Conservation (phyloP, 2,329 filamentous ascomycete genomes). For the Fusarium cicatricum region DNA sequence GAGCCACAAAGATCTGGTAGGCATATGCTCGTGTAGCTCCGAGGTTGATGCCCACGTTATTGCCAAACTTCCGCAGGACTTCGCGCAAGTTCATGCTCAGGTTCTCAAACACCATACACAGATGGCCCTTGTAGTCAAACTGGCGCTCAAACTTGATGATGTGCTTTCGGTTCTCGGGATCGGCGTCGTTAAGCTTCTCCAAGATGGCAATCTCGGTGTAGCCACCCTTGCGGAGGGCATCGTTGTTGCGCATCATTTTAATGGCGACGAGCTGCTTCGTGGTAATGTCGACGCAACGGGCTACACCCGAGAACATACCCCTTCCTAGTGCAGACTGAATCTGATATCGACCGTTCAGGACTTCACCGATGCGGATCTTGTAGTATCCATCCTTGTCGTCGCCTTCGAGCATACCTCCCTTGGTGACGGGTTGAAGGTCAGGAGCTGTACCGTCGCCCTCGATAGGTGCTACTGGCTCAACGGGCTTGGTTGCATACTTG, state of each 20-base stretch:
- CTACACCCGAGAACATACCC: conserved; percentile 97
- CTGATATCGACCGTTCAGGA: conserved; percentile 89
- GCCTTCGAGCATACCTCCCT: conserved; percentile 84
- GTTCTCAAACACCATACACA: conserved; percentile 98
- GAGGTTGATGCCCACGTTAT: conserved; percentile 91
- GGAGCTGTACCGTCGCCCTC: conserved; percentile 56
- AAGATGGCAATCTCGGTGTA: conserved; percentile 95
- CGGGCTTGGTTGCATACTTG: conserved; percentile 65
- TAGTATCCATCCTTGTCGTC: conserved; percentile 97
- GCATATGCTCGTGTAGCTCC: conserved; percentile 88
- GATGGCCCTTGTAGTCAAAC: conserved; percentile 93
- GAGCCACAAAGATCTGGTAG: conserved; percentile 90
- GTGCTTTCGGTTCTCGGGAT: conserved; percentile 90
- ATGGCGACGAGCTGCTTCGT: conserved; percentile 85
- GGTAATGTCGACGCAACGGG: conserved; percentile 81
- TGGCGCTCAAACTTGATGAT: conserved; percentile 86
- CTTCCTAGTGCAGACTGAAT: conserved; percentile 87
- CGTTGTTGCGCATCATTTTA: conserved; percentile 98
- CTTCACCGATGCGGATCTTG: conserved; percentile 89
- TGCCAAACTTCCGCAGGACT: conserved; percentile 93
- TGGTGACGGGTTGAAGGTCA: conserved; percentile 68
- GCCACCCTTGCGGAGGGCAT: conserved; percentile 88
- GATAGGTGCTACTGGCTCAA: conserved; percentile 45
- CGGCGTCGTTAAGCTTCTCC: conserved; percentile 83
- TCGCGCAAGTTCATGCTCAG: conserved; percentile 92